These are phyloP conservation scores for Pisolithus orientalis DNA, from an alignment of 768 basidiomycete genomes.

Conservation along the genomic window DNA sequence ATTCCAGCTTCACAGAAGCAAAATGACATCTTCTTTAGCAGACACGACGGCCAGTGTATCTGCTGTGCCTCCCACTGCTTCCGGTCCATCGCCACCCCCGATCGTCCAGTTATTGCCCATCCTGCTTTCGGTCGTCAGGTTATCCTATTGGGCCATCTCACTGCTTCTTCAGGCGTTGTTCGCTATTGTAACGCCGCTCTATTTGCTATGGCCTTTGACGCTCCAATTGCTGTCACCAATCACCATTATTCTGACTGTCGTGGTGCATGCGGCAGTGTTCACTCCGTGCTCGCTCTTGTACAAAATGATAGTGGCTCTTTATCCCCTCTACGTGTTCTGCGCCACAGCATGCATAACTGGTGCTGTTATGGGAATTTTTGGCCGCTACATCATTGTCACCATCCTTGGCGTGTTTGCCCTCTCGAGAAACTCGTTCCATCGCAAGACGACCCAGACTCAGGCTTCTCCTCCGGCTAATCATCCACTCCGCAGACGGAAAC, in stretches of 20 bases:
- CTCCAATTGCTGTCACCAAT: constrained; percentile 45
- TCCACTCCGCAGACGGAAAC: constrained; percentile 16
- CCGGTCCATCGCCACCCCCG: constrained; percentile 13
- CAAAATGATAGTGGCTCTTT: constrained; percentile 38
- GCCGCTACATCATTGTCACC: constrained; percentile 14
- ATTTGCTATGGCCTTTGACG: constrained; percentile 19
- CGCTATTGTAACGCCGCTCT: constrained; percentile 12
- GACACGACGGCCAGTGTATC: neutral
- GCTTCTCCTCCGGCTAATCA: constrained; percentile 5
- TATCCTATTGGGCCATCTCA: constrained; percentile 9
- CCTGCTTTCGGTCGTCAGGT: constrained; percentile 5
- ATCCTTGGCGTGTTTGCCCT: constrained; percentile 9
- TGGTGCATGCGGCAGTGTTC: constrained; percentile 36
- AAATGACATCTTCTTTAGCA: neutral
- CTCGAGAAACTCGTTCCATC: constrained; percentile 9
- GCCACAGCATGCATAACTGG: constrained; percentile 53
- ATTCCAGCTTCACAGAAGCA: neutral
- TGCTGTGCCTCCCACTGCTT: neutral
- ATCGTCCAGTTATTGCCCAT: constrained; percentile 20
- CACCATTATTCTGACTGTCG: constrained; percentile 34
- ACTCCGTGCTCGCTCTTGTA: constrained; percentile 37
- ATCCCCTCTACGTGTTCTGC: constrained; percentile 51
- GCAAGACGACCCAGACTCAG: neutral
- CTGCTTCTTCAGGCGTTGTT: constrained; percentile 9
- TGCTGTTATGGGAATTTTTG: constrained; percentile 37